phyloP scores from a whole-genome alignment of 1,284 basidiomycete genomes.

The Trametes versicolor region DNA sequence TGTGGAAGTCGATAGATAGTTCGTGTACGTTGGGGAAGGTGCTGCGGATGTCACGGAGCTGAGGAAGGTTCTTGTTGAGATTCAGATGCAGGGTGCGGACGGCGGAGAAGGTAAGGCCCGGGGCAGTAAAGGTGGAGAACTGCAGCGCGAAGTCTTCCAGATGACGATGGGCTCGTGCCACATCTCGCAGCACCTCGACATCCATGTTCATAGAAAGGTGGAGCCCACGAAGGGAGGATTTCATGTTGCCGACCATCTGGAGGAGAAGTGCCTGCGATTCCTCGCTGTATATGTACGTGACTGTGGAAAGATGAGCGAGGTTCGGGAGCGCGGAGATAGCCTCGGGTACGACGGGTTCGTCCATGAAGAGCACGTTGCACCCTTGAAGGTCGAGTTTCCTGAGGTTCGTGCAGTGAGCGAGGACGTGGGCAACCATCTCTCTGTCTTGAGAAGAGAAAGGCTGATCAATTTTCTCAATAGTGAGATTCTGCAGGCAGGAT shows the following conservation, averaged over 20 bases:
- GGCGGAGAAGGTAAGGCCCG: not conserved
- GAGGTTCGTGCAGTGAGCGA: slow-evolving; percentile 11
- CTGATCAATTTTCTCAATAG: slow-evolving; percentile 1
- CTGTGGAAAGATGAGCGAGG: slow-evolving; percentile 6
- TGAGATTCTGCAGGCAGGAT: slow-evolving; percentile 17
- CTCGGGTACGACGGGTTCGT: not conserved
- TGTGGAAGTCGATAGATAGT: slow-evolving; percentile 13
- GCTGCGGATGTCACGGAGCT: slow-evolving; percentile 1
- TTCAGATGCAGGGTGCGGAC: slow-evolving; percentile 19
- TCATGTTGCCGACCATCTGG: not conserved
- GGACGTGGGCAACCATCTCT: not conserved
- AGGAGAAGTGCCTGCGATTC: not conserved
- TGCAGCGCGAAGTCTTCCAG: slow-evolving; percentile 4
- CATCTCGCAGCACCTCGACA: not conserved
- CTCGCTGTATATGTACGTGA: not conserved
- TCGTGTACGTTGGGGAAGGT: slow-evolving; percentile 24
- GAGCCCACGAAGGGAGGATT: not conserved
- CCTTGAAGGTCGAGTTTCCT: slow-evolving; percentile 7
- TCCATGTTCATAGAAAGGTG: not conserved
- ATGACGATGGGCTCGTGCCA: slow-evolving; percentile 6
- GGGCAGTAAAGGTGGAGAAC: not conserved
- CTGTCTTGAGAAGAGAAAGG: too few relatives aligned
- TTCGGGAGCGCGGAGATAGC: slow-evolving; percentile 4
- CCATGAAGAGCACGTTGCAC: slow-evolving; percentile 9
- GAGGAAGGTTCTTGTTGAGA: not conserved